Conservation (phyloP, 1,284 basidiomycete genomes). For the Paramarasmius palmivorus region DNA sequence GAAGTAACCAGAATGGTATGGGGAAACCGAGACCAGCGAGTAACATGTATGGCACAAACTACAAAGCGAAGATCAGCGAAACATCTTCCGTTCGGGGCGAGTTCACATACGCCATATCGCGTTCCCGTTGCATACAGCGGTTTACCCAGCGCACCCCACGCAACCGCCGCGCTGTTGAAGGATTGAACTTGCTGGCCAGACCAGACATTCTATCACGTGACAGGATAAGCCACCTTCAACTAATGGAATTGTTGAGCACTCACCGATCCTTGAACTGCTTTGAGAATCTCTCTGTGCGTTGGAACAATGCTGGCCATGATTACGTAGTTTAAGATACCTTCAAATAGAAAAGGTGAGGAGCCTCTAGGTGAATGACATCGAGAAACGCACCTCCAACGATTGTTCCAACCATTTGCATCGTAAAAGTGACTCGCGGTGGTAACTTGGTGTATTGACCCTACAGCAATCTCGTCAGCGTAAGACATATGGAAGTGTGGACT, state of each 20-base stretch:
- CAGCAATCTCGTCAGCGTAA: background rate
- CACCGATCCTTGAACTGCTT: slow-evolving; percentile 41
- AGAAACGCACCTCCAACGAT: slow-evolving; percentile 28
- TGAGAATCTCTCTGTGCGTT: slow-evolving; percentile 34
- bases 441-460: slow-evolving; percentile 50
- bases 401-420: slow-evolving; percentile 40
- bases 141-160: slow-evolving; percentile 48
- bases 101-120: slow-evolving; percentile 29
- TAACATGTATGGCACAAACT: slow-evolving; percentile 35
- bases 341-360: slow-evolving; percentile 1
- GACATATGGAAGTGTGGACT: background rate
- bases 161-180: slow-evolving; percentile 40
- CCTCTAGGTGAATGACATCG: slow-evolving; percentile 7
- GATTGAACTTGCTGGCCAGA: slow-evolving; percentile 35
- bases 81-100: slow-evolving; percentile 26
- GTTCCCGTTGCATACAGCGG: slow-evolving; percentile 38
- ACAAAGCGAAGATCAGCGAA: background rate
- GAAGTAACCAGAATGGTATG: slow-evolving; percentile 37
- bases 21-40: slow-evolving; percentile 38
- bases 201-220: slow-evolving; percentile 45
- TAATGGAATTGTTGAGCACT: too few species aligned
- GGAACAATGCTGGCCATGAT: slow-evolving; percentile 37
- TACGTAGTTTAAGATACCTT: slow-evolving; percentile 25
- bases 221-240: too few species aligned
- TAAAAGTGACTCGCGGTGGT: slow-evolving; percentile 46